phyloP scores from a whole-genome alignment of 768 basidiomycete genomes.

The Floccularia luteovirens region DNA sequence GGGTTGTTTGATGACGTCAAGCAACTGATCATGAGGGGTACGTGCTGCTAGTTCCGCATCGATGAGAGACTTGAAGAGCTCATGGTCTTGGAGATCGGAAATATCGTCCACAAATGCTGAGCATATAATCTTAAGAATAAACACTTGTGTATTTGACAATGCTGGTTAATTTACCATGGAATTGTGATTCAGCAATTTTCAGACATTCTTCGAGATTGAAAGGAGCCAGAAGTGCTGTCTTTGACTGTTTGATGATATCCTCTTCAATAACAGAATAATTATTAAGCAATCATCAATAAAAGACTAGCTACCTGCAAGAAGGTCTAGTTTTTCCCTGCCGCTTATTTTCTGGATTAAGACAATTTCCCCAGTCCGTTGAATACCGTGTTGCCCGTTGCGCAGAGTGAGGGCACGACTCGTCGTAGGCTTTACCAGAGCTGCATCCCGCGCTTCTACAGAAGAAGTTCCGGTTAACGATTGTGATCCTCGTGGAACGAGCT shows the following conservation, averaged over 20 bases:
- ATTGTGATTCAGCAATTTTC: conserved; percentile 69
- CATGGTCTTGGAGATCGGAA: conserved; percentile 54
- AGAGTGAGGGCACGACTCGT: conserved; percentile 69
- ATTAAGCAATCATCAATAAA: conserved; percentile 4
- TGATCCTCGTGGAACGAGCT: too few species aligned
- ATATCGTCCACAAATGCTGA: conserved; percentile 68
- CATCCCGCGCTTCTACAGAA: conserved; percentile 39
- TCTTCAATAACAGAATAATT: conserved; percentile 31
- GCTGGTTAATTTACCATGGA: conserved; percentile 42
- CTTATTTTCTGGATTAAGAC: conserved; percentile 50
- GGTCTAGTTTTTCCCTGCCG: conserved; percentile 75
- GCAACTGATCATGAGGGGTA: conserved; percentile 14
- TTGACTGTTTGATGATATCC: conserved; percentile 54
- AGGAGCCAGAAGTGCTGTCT: conserved; percentile 53
- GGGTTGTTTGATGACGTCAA: conserved; percentile 28
- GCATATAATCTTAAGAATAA: conserved; percentile 5
- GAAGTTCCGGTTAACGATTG: too few species aligned
- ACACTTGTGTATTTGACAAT: background rate
- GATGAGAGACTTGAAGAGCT: conserved; percentile 52
- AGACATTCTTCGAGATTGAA: conserved; percentile 57
- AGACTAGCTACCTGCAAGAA: conserved; percentile 55
- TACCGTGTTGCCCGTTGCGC: conserved; percentile 69
- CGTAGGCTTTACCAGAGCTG: conserved; percentile 45
- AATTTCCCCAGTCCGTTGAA: conserved; percentile 64
- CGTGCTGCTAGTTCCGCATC: conserved; percentile 49